phyloP scores from a whole-genome alignment of 2,329 filamentous ascomycete genomes.

The Verticillium isaacii region DNA sequence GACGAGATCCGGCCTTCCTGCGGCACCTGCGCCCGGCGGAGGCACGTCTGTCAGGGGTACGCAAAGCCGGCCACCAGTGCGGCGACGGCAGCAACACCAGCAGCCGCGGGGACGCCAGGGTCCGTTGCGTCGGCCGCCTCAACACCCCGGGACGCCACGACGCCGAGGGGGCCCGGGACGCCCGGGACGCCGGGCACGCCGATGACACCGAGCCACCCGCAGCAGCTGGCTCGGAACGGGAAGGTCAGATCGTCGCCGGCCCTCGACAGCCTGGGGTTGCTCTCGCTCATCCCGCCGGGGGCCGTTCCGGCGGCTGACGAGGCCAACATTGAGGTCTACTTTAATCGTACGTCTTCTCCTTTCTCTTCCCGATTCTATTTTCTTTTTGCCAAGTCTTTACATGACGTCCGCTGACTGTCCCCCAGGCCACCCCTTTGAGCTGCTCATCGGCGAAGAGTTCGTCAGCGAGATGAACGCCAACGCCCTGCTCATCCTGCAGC shows the following conservation, averaged over 20 bases:
- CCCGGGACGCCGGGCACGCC: background rate
- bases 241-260: background rate
- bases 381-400: too few species aligned
- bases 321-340: conserved; percentile 22
- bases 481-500: conserved; percentile 21
- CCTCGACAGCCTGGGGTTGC: conserved; percentile 3
- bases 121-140: background rate
- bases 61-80: conserved; percentile 2
- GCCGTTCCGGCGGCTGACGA: conserved; percentile 19
- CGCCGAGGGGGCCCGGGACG: background rate
- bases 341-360: conserved; percentile 11
- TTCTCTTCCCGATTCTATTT: background rate
- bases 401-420: background rate
- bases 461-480: conserved; percentile 25
- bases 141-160: background rate
- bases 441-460: conserved; percentile 23
- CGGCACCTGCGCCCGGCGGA: conserved; percentile 24
- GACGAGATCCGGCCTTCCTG: conserved; percentile 22
- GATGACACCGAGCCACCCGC: background rate
- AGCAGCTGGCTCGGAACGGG: background rate
- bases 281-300: conserved; percentile 18
- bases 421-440: conserved; percentile 17
- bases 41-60: conserved; percentile 24
- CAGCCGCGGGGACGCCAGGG: background rate
- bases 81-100: background rate